Evolutionary conservation across 2,329 filamentous ascomycete species (phyloP), one percentile per base, ranked within the genome.

Genomic region (Ophiostoma triangulosporum): DNA sequence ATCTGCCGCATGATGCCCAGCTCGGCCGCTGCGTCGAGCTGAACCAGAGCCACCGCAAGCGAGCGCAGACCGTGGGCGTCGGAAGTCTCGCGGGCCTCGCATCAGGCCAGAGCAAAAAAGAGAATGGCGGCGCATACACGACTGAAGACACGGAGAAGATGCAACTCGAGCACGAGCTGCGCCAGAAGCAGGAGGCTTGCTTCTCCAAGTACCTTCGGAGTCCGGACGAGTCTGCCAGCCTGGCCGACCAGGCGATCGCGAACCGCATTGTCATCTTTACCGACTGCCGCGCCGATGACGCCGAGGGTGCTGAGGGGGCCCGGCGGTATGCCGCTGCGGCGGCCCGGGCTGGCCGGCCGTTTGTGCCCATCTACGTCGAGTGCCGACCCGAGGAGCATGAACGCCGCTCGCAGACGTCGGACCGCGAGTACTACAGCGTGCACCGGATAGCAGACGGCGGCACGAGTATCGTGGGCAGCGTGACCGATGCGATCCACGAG

Each of bases 181-280:
- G 27, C 9, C 27, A 32, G 5, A 54, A 55, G 40, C 60, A 60
- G 45, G 54, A 54, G 11, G 54, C 57, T 3, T 62, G 61, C 56
- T 61, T 65, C 17, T 51, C 52, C 26, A 56, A 58, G 27, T 59
- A 63, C 33, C 60, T 66, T 31, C 59, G 59, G 1, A 31, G 38
- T 22, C 57, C 62, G 22, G 14, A 40, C n/a, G 48, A n/a, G 8
- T 31, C 26, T 9, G 22, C 26, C 1, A 17, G 11, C 22, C 12
- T 12, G 2, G 20, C 26, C 11, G 36, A 32, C 20, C 17, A 32
- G 17, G n/a, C 46, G 8, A 6, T 15, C 15, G 14, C 33, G 15
- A 12, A 51, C 31, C 61, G 61, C 50, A 52, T 62, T 26, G 57
- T 62, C 50, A 59, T 67, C 48, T 61, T 66, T 35, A 63, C 64